Conservation (phyloP, 2,329 filamentous ascomycete species). For the Cordyceps farinosa region DNA sequence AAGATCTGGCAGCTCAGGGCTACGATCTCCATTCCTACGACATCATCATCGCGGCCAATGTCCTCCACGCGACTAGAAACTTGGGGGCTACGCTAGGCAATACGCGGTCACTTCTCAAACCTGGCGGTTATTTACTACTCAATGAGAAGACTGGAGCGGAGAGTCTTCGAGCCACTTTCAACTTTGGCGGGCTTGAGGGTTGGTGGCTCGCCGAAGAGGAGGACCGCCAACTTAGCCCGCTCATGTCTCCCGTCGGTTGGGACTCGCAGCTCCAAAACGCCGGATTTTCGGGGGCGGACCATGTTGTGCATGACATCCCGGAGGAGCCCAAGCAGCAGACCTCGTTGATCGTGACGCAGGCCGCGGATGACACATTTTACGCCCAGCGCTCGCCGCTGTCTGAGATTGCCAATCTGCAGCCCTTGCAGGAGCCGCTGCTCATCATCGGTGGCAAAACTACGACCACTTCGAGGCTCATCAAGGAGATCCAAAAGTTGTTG, state of each 20-base stretch:
- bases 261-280: background rate
- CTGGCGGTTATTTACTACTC: constrained; percentile 44
- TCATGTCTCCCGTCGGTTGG: background rate
- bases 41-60: constrained; percentile 35
- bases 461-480: background rate
- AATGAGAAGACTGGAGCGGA: constrained; percentile 34
- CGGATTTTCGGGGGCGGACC: background rate
- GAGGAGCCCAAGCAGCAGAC: background rate
- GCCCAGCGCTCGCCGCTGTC: background rate
- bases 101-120: constrained; percentile 14
- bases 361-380: background rate
- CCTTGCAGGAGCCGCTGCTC: background rate
- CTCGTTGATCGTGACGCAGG: background rate
- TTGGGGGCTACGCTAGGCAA: background rate
- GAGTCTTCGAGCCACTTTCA: constrained; percentile 18
- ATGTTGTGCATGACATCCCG: background rate
- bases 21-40: constrained; percentile 33
- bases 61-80: constrained; percentile 37
- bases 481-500: background rate
- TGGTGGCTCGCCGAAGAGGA: constrained; percentile 30
- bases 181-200: constrained; percentile 28
- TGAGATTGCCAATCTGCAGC: background rate
- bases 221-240: constrained; percentile 17
- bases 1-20: constrained; percentile 29
- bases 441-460: background rate